Evolutionary conservation across 2,329 filamentous ascomycete genomes (phyloP), one percentile per base, ranked within the genome.

Genomic region (Paraphoma chrysanthemicola): DNA sequence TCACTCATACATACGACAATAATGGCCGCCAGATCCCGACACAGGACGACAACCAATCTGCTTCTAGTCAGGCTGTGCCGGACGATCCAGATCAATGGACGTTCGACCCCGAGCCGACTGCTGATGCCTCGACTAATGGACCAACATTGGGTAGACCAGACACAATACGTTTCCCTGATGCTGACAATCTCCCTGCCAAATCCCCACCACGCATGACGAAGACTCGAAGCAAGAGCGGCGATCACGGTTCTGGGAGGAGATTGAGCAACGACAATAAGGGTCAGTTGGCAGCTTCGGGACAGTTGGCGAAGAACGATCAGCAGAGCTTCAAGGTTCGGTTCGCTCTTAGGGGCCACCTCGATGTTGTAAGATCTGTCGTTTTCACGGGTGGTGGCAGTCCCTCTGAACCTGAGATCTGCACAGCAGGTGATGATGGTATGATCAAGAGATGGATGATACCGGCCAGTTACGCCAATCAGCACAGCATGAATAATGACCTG

Each of bases 361-460:
- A 98, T 73, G 93, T 96, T 2, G 92, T 99, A 5, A 89, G 95
- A 41, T 92, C 92, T 1, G 92, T 98, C 56, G 96, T 97, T 62
- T 99, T 99, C 78, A 98, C 93, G 1, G 95, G 95, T 23, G 95
- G 95, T 42, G 95, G 95, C 59, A 97, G 93, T 70, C 93, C 93
- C 3, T 92, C 92, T 3, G 95, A 99, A 73, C 95, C 95, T 1
- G 95, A 99, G 77, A 94, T 99, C 51, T 98, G 94, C 78, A 99
- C 94, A 3, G 92, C 91, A 48, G 92, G 94, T 53, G 95, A 99
- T 69, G 95, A 99, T 74, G 94, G 94, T 54, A 90, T 94, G 68
- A 91, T 99, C 75, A 99, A 99, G 78, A 88, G 95, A 50, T 99
- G 96, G 89, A 93, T 96, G 69, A 93, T 99, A 57, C 95, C 95